Conservation (phyloP, 1,284 basidiomycete genomes). For the Termitomyces sp. region DNA sequence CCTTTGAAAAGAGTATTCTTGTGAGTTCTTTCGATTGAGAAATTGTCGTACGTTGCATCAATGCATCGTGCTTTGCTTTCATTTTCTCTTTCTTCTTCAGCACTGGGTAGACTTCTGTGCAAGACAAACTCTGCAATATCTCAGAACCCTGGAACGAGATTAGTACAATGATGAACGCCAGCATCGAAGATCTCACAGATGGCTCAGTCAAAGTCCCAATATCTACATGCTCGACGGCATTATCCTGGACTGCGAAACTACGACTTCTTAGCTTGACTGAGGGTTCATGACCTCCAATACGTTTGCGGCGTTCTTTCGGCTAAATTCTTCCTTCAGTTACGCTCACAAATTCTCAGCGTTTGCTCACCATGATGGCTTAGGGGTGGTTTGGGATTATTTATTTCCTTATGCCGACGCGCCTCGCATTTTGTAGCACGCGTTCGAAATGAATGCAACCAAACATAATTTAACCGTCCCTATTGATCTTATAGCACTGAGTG, state of each 20-base stretch:
- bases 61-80: constrained; percentile 59
- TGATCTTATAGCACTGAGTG: too few species aligned
- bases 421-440: too few species aligned
- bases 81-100: constrained; percentile 70
- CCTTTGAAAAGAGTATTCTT: constrained; percentile 33
- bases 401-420: background rate
- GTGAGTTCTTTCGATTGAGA: background rate
- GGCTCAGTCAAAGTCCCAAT: constrained; percentile 33
- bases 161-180: background rate
- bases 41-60: constrained; percentile 51
- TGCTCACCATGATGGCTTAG: background rate
- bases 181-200: constrained; percentile 28
- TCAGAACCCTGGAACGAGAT: constrained; percentile 37
- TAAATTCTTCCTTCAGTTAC: constrained; percentile 19
- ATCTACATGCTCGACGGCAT: constrained; percentile 43
- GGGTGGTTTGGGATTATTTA: background rate
- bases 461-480: too few species aligned
- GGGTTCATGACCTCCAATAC: constrained; percentile 41
- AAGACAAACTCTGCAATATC: constrained; percentile 32
- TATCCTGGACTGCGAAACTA: constrained; percentile 44
- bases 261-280: constrained; percentile 48
- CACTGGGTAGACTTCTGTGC: constrained; percentile 19
- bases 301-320: constrained; percentile 55
- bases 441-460: too few species aligned
- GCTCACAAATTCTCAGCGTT: background rate